Conservation (phyloP, 305 asterid genomes). For the Fraxinus floribunda region DNA sequence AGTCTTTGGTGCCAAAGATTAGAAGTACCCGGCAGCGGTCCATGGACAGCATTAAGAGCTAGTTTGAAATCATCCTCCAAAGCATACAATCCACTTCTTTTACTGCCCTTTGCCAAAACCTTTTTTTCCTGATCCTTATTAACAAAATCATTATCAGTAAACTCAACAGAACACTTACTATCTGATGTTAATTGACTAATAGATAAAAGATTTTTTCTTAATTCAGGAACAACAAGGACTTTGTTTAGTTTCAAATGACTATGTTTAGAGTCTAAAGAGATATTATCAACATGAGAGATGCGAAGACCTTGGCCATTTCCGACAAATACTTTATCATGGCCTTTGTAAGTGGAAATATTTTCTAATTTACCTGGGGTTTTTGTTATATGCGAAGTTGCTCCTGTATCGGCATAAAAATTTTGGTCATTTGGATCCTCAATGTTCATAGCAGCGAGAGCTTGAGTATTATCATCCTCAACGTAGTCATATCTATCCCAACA, state of each 20-base stretch:
- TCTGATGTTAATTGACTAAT: background rate
- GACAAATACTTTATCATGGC: background rate
- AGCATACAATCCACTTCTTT: background rate
- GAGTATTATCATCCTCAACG: no score
- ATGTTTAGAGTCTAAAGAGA: background rate
- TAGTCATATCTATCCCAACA: no score
- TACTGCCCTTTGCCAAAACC: no score
- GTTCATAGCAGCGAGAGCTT: conserved; percentile 26
- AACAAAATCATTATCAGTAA: background rate
- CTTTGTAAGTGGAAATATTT: background rate
- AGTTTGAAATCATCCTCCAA: background rate
- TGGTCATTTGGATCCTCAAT: background rate
- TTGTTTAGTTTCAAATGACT: background rate
- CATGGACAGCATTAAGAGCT: background rate
- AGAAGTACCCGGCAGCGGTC: background rate
- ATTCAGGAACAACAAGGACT: background rate
- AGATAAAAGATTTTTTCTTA: background rate
- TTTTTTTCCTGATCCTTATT: no score
- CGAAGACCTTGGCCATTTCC: background rate
- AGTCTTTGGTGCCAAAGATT: background rate
- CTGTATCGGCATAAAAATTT: background rate
- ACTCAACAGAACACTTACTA: background rate
- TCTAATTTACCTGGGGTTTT: background rate
- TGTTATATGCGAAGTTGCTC: background rate
- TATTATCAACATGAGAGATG: background rate